Evolutionary conservation across 805 yeast genomes (phyloP).

Genomic region (Candida sonorensis): DNA sequence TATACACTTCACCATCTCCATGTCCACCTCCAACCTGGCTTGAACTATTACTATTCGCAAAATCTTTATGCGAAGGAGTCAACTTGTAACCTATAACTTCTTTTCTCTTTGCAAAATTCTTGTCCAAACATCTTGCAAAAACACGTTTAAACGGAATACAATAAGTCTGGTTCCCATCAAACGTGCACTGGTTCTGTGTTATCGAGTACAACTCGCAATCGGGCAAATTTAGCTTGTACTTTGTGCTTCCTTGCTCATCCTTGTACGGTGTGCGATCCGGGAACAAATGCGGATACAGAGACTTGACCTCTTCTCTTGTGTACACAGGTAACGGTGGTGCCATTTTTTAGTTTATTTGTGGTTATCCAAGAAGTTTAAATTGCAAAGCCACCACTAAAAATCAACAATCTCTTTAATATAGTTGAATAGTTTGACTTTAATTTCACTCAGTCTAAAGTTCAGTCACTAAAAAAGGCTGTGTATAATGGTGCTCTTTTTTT

Average conservation of each 20-base stretch:
- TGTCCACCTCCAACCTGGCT: no score
- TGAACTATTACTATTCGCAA: conserved; percentile 2
- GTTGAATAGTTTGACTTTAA: no score
- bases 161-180: conserved; percentile 32
- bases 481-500: no score
- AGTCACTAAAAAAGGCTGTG: no score
- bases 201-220: conserved; percentile 30
- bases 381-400: no score
- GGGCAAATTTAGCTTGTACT: conserved; percentile 5
- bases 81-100: conserved; percentile 25
- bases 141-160: conserved; percentile 45
- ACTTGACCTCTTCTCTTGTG: conserved; percentile 29
- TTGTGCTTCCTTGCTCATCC: conserved; percentile 1
- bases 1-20: conserved; percentile 9
- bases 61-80: conserved; percentile 17
- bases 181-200: conserved; percentile 42
- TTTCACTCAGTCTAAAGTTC: no score
- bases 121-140: conserved; percentile 35
- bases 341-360: conserved; percentile 30
- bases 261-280: conserved; percentile 13
- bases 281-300: conserved; percentile 19
- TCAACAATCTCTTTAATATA: no score
- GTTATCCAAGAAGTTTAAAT: no score
- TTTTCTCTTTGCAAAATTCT: conserved; percentile 11
- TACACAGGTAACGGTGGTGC: conserved; percentile 47